A percentile compares a stretch with the other conserved stretches of the same genome.
These are phyloP conservation scores for Beverwykella pulmonaria DNA, from an alignment of 495 filamentous ascomycete genomes.

Conservation along the genomic window DNA sequence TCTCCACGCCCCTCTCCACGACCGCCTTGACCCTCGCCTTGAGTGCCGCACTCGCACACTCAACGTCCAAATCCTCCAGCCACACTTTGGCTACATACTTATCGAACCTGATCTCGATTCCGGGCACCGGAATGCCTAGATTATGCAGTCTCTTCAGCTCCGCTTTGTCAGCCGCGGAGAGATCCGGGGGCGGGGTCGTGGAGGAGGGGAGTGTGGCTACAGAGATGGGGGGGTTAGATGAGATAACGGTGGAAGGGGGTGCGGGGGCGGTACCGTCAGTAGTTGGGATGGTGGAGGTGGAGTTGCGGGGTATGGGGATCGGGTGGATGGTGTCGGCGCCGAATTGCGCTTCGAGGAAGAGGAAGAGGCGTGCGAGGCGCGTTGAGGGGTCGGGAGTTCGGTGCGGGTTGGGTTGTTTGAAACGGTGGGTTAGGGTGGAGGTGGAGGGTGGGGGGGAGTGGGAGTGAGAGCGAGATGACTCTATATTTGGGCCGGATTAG, in stretches of 20 bases:
- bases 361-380: conserved; percentile 78
- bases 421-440: conserved; percentile 25
- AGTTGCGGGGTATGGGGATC: conserved; percentile 61
- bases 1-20: conserved; percentile 90
- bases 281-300: conserved; percentile 32
- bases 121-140: conserved; percentile 84
- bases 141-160: conserved; percentile 72
- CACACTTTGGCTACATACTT: conserved; percentile 85
- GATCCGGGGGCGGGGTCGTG: background rate
- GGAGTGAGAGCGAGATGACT: conserved; percentile 64
- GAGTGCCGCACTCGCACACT: conserved; percentile 73
- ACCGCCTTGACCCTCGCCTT: conserved; percentile 81
- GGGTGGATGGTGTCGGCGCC: conserved; percentile 74
- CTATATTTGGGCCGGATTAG: conserved; percentile 37
- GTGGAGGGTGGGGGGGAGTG: conserved; percentile 44
- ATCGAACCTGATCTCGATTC: conserved; percentile 83
- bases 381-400: conserved; percentile 69
- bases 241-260: conserved; percentile 11
- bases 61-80: conserved; percentile 88
- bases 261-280: conserved; percentile 8
- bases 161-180: conserved; percentile 46
- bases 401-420: conserved; percentile 57
- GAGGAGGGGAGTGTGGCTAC: conserved; percentile 35
- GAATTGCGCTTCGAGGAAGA: conserved; percentile 98
- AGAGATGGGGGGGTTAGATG: conserved; percentile 34